Base-by-base conservation (phyloP, 2,329 filamentous ascomycete species). In the Epichloe amarillans region DNA sequence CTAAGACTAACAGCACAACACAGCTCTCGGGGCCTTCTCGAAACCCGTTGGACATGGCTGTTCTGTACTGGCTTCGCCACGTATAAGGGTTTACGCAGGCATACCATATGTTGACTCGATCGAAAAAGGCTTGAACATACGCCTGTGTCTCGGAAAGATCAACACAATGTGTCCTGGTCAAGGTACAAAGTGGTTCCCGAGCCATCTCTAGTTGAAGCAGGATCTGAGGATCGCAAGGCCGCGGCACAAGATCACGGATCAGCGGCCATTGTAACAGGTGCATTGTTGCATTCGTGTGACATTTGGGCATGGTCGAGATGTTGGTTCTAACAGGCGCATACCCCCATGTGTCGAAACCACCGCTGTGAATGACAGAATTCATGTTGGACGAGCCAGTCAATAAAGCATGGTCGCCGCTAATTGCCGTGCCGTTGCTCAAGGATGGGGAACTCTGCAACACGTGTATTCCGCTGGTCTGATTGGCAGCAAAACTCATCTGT, bases 221-320 rank as follows among this genome's bases (percentile, higher is more conserved):
- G n/a, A 87, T 84, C 61, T 89, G 84, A 3, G 86, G 85, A 60
- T 90, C 85, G 64, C 89, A 89, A 3, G 83, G 84, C 36, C 82
- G 76, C 30, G 84, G 84, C 8, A 91, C 84, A 21, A 93, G 71
- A 60, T 89, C 83, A 46, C 84, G 77, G 57, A 91, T 90, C 56
- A 89, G 72, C 12, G 86, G 87, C 80, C 86, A 90, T 60, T 89
- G 85, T 5, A 91, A 71, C 19, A 91, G 70, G 63, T 91, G 83
- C 57, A 89, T 70, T 1, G 86, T 85, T 5, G 86, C 86, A 53
- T 87, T 91, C 0, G 86, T 90, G 65, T 91, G 87, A 15, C 84
- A 75, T 66, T 88, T 90, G 21, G 87, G 87, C 86, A 91, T 91
- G 26, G 84, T 88, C 3, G 86, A 89, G 56, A 91, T 88, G 64